Base-by-base conservation (phyloP, 768 basidiomycete species). In the Tulasnella sp. region DNA sequence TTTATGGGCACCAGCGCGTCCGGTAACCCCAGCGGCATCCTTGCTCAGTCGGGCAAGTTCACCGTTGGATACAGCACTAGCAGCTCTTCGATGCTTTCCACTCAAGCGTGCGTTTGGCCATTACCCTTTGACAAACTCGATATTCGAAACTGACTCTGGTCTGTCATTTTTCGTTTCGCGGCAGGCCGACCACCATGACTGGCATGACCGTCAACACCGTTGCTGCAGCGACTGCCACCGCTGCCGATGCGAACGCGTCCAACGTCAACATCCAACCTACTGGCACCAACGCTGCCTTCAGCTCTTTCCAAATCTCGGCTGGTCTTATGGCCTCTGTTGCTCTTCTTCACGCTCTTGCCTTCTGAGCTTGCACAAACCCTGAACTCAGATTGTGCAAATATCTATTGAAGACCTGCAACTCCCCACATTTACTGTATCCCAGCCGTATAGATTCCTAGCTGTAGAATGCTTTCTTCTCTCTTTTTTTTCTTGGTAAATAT, bases 101-200 rank as follows among this genome's bases (percentile, higher is more conserved):
- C 58, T 4, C 29, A 34, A 52, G 34, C 3, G 42, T 72, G n/a
- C 29, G 25, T 22, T 17, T 25, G 17, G 34, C 14, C 42, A n/a
- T 0, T 54, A 39, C 58, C 14, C 31, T 54, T 31, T 9, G 34
- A 9, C 12, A 3, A 34, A 74, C 73, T 38, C 17, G 49, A 38
- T 31, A 0, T 67, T 17, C 7, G n/a, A 12, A 7, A 54, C 22
- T 49, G n/a, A 25, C 14, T 1, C 1, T 29, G n/a, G 2, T 39
- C 40, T 14, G 22, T 34, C 75, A 29, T 54, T n/a, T 29, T 76
- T 29, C n/a, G 25, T 19, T 3, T 58, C 12, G 38, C 40, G 34
- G 8, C 19, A 74, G 75, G 19, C 75, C 75, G 8, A 76, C 75
- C 31, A 76, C 75, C 31, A 69, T 76, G 75, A 76, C 68, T 39